phyloP scores from a whole-genome alignment of 495 filamentous ascomycete species.

The Tuber melanosporum region DNA sequence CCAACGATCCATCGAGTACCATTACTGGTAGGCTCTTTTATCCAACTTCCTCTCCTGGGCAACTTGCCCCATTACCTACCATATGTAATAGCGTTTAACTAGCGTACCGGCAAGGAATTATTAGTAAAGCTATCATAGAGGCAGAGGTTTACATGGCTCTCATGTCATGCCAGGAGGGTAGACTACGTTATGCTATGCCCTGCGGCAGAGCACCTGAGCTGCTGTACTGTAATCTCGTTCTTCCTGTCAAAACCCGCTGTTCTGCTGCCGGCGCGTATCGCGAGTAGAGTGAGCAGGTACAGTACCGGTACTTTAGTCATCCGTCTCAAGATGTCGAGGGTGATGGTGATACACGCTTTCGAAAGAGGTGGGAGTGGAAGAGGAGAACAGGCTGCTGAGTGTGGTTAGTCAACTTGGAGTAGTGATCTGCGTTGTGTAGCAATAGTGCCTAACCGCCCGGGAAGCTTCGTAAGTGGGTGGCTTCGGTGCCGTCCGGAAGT shows the following conservation, averaged over 20 bases:
- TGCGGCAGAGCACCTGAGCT: not conserved
- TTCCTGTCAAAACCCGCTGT: not conserved
- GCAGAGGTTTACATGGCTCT: not conserved
- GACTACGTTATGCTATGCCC: not conserved
- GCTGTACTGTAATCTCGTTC: not conserved
- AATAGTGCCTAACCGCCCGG: not conserved
- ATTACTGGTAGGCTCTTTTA: not conserved
- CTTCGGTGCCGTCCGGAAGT: not conserved
- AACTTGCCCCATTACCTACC: not conserved
- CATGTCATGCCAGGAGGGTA: not conserved
- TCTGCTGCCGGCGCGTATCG: not conserved
- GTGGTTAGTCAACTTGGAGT: not conserved
- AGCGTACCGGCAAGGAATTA: not conserved
- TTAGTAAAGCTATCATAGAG: too few species aligned
- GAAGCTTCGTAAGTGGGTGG: not conserved
- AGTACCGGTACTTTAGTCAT: not conserved
- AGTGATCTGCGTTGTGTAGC: not conserved
- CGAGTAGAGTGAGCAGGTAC: not conserved
- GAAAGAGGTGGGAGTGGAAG: not conserved
- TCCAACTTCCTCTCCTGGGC: not conserved
- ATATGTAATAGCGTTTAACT: not conserved
- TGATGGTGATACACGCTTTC: not conserved
- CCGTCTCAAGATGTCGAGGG: not conserved
- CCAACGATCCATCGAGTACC: not conserved
- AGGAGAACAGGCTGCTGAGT: not conserved